Evolutionary conservation across 768 basidiomycete species (phyloP).

Genomic region (Pleurotus citrinopileatus): DNA sequence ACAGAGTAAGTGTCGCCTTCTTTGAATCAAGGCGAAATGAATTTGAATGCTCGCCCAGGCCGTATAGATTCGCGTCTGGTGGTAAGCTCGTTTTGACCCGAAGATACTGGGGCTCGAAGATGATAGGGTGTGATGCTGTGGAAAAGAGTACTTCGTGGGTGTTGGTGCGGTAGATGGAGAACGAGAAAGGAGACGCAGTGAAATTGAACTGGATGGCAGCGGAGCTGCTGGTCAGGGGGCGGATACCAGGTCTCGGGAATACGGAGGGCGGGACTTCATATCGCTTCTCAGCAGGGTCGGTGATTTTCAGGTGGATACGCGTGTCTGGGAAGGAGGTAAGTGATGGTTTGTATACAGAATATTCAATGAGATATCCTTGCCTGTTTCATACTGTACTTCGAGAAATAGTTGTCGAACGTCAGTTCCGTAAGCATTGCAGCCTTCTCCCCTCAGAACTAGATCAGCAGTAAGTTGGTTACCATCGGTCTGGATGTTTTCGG

Average conservation of each 20-base stretch:
- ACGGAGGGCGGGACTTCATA: slow-evolving; percentile 67
- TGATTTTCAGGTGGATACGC: slow-evolving; percentile 65
- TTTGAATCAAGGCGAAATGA: slow-evolving; percentile 54
- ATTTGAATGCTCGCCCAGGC: slow-evolving; percentile 71
- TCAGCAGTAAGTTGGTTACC: slow-evolving; percentile 45
- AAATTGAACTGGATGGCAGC: slow-evolving; percentile 59
- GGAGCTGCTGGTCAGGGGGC: slow-evolving; percentile 22
- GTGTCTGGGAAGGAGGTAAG: slow-evolving; percentile 29
- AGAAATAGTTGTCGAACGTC: slow-evolving; percentile 49
- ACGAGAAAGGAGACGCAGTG: slow-evolving; percentile 57
- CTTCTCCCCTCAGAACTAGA: slow-evolving; percentile 43
- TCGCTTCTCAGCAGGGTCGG: slow-evolving; percentile 43
- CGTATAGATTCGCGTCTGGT: slow-evolving; percentile 65
- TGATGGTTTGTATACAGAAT: not conserved
- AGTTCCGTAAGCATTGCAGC: slow-evolving; percentile 59
- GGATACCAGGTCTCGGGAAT: slow-evolving; percentile 48
- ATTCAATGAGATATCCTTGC: slow-evolving; percentile 24
- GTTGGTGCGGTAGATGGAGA: slow-evolving; percentile 49
- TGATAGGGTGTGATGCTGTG: slow-evolving; percentile 56
- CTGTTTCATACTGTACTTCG: slow-evolving; percentile 56
- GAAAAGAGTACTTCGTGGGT: slow-evolving; percentile 61
- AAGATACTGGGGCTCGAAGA: slow-evolving; percentile 78
- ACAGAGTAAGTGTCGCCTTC: slow-evolving; percentile 50
- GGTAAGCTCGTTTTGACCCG: slow-evolving; percentile 67
- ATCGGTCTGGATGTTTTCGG: slow-evolving; percentile 36